Evolutionary conservation across 1,284 basidiomycete genomes (phyloP).

Genomic region (Pterulicium gracile): DNA sequence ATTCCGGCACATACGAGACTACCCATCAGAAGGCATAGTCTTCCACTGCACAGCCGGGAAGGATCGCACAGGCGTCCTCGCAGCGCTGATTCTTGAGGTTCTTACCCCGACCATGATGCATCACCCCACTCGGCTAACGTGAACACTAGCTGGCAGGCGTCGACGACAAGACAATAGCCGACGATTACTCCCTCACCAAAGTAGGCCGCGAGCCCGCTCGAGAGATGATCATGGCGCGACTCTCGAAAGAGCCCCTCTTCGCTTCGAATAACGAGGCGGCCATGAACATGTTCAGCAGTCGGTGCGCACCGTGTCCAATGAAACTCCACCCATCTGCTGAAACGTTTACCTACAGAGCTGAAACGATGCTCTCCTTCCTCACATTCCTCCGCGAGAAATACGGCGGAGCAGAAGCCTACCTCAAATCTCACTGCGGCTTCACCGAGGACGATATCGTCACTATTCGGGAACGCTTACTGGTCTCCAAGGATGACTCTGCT

Average conservation of each 20-base stretch:
- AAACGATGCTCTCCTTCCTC: conserved; percentile 64
- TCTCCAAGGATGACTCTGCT: conserved; percentile 8
- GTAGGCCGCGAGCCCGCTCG: conserved; percentile 68
- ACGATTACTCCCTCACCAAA: conserved; percentile 67
- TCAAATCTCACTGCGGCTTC: conserved; percentile 41
- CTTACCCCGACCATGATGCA: conserved; percentile 3
- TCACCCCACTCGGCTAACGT: conserved; percentile 5
- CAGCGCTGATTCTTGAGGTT: conserved; percentile 62
- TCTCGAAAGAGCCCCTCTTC: conserved; percentile 59
- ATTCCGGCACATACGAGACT: conserved; percentile 58
- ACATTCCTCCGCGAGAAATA: conserved; percentile 47
- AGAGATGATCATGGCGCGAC: conserved; percentile 51
- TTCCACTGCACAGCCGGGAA: conserved; percentile 72
- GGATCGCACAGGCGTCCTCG: conserved; percentile 68
- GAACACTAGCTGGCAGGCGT: conserved; percentile 53
- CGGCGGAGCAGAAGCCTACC: conserved; percentile 54
- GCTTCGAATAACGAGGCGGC: conserved; percentile 60
- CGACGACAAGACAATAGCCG: conserved; percentile 46
- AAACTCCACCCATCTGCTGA: not conserved
- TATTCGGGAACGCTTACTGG: conserved; percentile 51
- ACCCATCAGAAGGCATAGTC: conserved; percentile 48
- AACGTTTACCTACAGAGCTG: conserved; percentile 13
- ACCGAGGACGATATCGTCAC: conserved; percentile 46
- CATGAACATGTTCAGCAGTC: conserved; percentile 67
- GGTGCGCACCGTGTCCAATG: conserved; percentile 29